Base-by-base conservation (phyloP, 441 rosid species). In the Macaranga tanarius region DNA sequence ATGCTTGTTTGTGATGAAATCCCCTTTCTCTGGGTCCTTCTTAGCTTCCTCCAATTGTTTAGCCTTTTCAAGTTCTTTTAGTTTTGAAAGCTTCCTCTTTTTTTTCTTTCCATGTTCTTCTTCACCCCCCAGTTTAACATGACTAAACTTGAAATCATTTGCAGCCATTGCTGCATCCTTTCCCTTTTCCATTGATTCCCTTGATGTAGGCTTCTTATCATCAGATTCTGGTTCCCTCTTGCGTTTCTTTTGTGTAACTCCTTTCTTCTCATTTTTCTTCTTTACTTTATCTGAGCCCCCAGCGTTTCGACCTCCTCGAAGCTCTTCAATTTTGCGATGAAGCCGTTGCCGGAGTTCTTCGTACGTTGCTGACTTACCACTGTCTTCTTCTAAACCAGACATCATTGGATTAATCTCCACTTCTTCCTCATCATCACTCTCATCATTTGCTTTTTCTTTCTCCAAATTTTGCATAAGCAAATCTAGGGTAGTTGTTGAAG, bases 321-420 rank as follows among this genome's bases (percentile, higher is more conserved):
- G 87, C 82, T 86, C 92, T 81, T 89, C 86, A 26, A 92, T 88
- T 74, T 85, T 90, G 59, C 81, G 79, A 69, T 70, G 90, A 52
- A 86, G 85, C 64, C 92, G 84, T 65, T 86, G 84, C 75, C 88
- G 82, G 57, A 93, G 89, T 73, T 93, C 98, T 69, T 93, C 97
- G 63, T 89, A 90, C 0, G 96, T 84, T n/a, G 85, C 84, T 0
- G 88, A 83, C 13, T 69, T 68, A 19, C 78, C 84, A 67, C 79
- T 85, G 13, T 74, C 86, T 75, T 76, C 45, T 42, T 42, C 83
- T 3, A 78, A 26, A 72, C 79, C 84, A 45, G 79, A 54, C 69
- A 75, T 54, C 69, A 62, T 76, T 67, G 85, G 81, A 72, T 77
- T 79, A 42, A 73, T 52, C 62, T 83, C 80, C 17, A 54, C 82